These are phyloP conservation scores for Fusarium sambucinum DNA, from an alignment of 2,329 filamentous ascomycete species.

Conservation along the genomic window DNA sequence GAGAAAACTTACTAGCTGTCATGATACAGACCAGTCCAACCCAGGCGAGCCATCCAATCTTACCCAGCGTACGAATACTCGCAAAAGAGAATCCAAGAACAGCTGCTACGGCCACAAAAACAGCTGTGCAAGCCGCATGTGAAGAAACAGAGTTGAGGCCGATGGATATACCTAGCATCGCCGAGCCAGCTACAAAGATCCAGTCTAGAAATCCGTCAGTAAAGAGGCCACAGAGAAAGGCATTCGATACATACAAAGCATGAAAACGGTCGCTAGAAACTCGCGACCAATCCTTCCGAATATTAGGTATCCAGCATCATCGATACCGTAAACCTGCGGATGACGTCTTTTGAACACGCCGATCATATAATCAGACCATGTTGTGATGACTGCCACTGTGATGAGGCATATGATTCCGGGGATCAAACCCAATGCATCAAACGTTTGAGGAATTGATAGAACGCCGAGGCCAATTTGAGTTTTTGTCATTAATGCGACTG, in stretches of 20 bases:
- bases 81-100: conserved; percentile 49
- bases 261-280: conserved; percentile 53
- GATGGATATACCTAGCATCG: conserved; percentile 54
- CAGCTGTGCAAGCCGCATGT: conserved; percentile 56
- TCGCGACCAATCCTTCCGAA: conserved; percentile 61
- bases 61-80: conserved; percentile 51
- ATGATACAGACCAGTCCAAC: conserved; percentile 39
- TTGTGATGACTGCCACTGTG: conserved; percentile 54
- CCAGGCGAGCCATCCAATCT: conserved; percentile 53
- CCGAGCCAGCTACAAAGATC: conserved; percentile 36
- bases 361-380: conserved; percentile 53
- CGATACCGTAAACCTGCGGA: conserved; percentile 65
- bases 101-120: conserved; percentile 55
- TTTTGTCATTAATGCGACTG: conserved; percentile 60
- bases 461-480: conserved; percentile 60
- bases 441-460: conserved; percentile 61
- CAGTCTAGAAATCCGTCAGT: conserved; percentile 15
- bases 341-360: conserved; percentile 64
- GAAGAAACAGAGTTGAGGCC: conserved; percentile 56
- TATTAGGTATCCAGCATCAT: conserved; percentile 63
- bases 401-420: conserved; percentile 60
- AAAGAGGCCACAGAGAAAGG: fast-evolving
- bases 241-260: conserved; percentile 49
- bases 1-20: conserved; percentile 27
- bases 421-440: conserved; percentile 60